Evolutionary conservation across 2,329 filamentous ascomycete species (phyloP).

Genomic region (Aspergillus sp.): DNA sequence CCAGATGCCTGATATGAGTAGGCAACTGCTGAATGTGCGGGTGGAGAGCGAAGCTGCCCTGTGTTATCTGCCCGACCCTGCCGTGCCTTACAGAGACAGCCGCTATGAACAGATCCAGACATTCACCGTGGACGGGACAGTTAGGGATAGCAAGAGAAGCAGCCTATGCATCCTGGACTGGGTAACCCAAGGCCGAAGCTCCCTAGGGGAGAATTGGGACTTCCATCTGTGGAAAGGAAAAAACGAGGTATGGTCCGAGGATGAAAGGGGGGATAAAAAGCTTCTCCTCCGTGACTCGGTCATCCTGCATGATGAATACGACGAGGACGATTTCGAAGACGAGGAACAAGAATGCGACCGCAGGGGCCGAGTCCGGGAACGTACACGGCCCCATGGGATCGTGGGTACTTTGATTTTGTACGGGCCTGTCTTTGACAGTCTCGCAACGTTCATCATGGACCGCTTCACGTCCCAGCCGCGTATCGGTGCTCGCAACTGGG

Average conservation of each 20-base stretch:
- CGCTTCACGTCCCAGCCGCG: conserved; percentile 76
- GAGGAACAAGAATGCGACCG: conserved; percentile 11
- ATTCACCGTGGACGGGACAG: conserved; percentile 56
- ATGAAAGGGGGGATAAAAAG: conserved; percentile 42
- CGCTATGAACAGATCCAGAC: conserved; percentile 80
- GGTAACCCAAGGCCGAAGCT: conserved; percentile 83
- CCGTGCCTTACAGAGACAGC: conserved; percentile 82
- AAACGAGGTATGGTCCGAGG: conserved; percentile 65
- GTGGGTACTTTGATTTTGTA: conserved; percentile 82
- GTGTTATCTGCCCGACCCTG: conserved; percentile 77
- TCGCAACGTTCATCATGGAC: conserved; percentile 70
- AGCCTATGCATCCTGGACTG: conserved; percentile 82
- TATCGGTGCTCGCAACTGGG: conserved; percentile 77
- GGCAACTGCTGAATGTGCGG: conserved; percentile 46
- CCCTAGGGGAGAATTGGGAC: conserved; percentile 85
- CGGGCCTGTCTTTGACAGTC: conserved; percentile 61
- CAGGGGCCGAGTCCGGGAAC: conserved; percentile 36
- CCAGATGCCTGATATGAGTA: conserved; percentile 34
- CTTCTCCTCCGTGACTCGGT: conserved; percentile 83
- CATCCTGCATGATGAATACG: conserved; percentile 58
- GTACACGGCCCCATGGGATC: conserved; percentile 71
- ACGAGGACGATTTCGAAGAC: conserved; percentile 27
- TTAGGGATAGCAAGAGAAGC: conserved; percentile 36
- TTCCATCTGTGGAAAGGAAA: conserved; percentile 73
- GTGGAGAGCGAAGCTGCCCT: conserved; percentile 48